Evolutionary conservation across 371 early-diverging fungal species (phyloP), one percentile per base, ranked within the genome.

Genomic region (Mucor ambiguus): DNA sequence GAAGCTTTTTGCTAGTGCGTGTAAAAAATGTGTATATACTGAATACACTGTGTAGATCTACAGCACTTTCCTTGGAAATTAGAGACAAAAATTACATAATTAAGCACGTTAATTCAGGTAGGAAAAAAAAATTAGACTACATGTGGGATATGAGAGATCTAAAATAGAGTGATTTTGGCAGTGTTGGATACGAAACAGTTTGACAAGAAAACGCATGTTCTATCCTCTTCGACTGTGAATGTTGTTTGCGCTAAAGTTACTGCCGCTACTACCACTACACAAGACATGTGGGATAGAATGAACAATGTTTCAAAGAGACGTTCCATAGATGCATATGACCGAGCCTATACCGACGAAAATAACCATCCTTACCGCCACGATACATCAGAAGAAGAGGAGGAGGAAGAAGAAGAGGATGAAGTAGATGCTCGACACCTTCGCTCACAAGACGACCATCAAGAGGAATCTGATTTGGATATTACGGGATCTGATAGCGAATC

Each of bases 231-330:
- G 62, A 62, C 68, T 64, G 72, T 72, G 72, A 72, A 72, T 68
- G 72, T 72, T 72, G 63, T 72, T 65, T 66, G 66, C 37, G 59
- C 70, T 43, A 61, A 72, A 68, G 68, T 72, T 64, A 70, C 60
- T 64, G 28, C 61, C 41, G 61, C 65, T 44, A 57, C 70, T 44
- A 57, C 58, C 44, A 52, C 67, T 64, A 49, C 63, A 64, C 61
- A 64, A 68, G 59, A 61, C 52, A 72, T 72, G 72, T 71, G 71
- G 71, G 56, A 71, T 71, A 68, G 72, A 67, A 71, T 67, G 68
- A 64, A 68, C 60, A 48, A 71, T 64, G 68, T 63, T 55, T 24
- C 67, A 59, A 60, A 33, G 24, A 48, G 58, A 63, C 58, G 37
- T 57, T 58, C 64, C 43, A 57, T 58, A 49, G 59, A 58, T 58